phyloP scores from a whole-genome alignment of 176 grass and related monocot genomes.

The Paspalum vaginatum region DNA sequence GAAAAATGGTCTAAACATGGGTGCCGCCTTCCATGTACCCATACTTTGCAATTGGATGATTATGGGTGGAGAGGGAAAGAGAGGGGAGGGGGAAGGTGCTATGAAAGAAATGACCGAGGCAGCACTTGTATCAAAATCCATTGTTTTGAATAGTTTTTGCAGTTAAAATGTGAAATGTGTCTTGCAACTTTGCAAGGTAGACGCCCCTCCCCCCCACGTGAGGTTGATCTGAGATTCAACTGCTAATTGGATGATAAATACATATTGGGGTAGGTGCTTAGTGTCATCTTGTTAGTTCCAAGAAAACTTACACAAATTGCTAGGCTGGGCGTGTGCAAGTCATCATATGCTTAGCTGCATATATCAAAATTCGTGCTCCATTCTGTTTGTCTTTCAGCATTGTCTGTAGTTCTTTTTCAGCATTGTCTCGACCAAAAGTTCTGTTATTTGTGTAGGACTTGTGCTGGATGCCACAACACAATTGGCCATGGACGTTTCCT shows the following conservation, averaged over 20 bases:
- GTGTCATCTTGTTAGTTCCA: slow-evolving; percentile 8
- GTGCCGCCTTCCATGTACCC: slow-evolving; percentile 7
- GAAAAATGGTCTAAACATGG: background rate
- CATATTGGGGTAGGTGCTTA: slow-evolving; percentile 1
- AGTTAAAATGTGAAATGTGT: background rate
- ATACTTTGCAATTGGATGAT: background rate
- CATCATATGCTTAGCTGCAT: background rate
- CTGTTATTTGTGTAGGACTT: slow-evolving; percentile 57
- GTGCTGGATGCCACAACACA: slow-evolving; percentile 77
- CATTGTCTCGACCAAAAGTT: slow-evolving; percentile 25
- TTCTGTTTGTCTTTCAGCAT: slow-evolving; percentile 14
- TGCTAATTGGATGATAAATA: slow-evolving; percentile 18
- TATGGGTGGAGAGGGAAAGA: too few relatives aligned
- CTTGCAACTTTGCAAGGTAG: background rate
- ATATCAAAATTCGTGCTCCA: background rate
- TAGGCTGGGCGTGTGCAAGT: background rate
- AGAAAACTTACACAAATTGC: background rate
- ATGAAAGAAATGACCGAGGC: background rate
- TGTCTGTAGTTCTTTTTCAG: slow-evolving; percentile 17
- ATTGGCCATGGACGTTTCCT: slow-evolving; percentile 76
- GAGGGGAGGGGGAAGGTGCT: too few relatives aligned
- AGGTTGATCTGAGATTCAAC: background rate
- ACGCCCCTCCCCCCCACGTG: background rate
- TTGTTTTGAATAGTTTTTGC: background rate
- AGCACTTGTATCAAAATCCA: background rate